phyloP scores from a whole-genome alignment of 2,329 filamentous ascomycete genomes.

The Alternaria sp. region DNA sequence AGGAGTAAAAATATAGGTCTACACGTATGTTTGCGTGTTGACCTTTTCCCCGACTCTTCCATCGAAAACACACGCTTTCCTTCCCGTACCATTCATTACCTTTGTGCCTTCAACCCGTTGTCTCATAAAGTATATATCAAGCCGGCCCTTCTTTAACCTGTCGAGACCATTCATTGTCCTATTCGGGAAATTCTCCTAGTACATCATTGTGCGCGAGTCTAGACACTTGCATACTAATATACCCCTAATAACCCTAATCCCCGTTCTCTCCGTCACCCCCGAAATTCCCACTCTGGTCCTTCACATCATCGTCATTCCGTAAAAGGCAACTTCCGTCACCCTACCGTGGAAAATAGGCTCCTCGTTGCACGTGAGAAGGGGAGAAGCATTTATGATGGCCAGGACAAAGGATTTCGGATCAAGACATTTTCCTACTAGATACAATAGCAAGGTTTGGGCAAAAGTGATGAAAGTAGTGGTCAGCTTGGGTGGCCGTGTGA shows the following conservation, averaged over 20 bases:
- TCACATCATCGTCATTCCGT: neutral
- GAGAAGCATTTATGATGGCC: too few species aligned
- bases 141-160: neutral
- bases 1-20: neutral
- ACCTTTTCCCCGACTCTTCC: neutral
- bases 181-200: neutral
- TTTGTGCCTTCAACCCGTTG: neutral
- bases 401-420: too few species aligned
- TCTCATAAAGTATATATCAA: neutral
- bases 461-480: too few species aligned
- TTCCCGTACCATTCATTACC: neutral
- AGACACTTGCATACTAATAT: neutral
- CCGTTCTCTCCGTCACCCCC: neutral
- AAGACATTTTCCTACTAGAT: too few species aligned
- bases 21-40: neutral
- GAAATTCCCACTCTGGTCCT: neutral
- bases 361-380: neutral
- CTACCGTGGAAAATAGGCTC: neutral
- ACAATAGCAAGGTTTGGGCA: too few species aligned
- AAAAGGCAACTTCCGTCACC: neutral
- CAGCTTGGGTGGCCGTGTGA: too few species aligned
- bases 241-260: neutral
- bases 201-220: neutral
- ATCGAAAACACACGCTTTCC: neutral
- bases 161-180: neutral